Percentiles rank a stretch among this genome's conserved stretches.
phyloP scores from a whole-genome alignment of 1,139 yeast genomes.

The Debaryomyces fabryi region DNA sequence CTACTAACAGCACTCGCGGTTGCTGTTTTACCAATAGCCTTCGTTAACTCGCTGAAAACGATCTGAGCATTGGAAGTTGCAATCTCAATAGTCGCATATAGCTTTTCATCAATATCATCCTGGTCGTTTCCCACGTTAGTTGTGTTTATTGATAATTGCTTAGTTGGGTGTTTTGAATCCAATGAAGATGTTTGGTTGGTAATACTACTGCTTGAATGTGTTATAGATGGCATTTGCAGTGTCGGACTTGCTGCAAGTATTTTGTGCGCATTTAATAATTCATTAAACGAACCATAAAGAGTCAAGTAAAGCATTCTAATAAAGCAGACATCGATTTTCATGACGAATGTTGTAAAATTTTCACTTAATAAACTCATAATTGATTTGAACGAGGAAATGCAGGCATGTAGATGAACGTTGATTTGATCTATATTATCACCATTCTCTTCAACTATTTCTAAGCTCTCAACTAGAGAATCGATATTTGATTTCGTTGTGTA shows the following conservation, averaged over 20 bases:
- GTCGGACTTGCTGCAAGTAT: slow-evolving; percentile 43
- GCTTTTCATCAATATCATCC: slow-evolving; percentile 70
- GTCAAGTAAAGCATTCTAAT: slow-evolving; percentile 74
- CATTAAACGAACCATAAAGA: slow-evolving; percentile 73
- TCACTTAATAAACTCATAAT: slow-evolving; percentile 53
- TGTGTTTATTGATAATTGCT: slow-evolving; percentile 28
- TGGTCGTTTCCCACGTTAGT: slow-evolving; percentile 19
- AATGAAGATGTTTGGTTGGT: slow-evolving; percentile 18
- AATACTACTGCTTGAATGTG: not conserved
- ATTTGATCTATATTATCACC: slow-evolving; percentile 35
- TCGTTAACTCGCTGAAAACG: slow-evolving; percentile 77
- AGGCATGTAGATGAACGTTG: slow-evolving; percentile 31
- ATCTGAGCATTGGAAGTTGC: slow-evolving; percentile 80
- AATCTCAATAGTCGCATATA: slow-evolving; percentile 70
- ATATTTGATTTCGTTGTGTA: slow-evolving; percentile 61
- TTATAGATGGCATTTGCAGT: not conserved
- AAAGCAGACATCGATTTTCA: slow-evolving; percentile 66
- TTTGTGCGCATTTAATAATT: slow-evolving; percentile 72
- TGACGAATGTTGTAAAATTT: slow-evolving; percentile 50
- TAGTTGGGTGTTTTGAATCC: slow-evolving; percentile 23
- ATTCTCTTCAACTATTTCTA: slow-evolving; percentile 58
- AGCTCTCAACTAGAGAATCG: slow-evolving; percentile 58
- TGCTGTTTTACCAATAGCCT: slow-evolving; percentile 75
- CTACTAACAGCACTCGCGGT: slow-evolving; percentile 31
- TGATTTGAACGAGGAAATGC: slow-evolving; percentile 52